Base-by-base conservation (phyloP, 2,329 filamentous ascomycete species). In the Colletotrichum lentis region DNA sequence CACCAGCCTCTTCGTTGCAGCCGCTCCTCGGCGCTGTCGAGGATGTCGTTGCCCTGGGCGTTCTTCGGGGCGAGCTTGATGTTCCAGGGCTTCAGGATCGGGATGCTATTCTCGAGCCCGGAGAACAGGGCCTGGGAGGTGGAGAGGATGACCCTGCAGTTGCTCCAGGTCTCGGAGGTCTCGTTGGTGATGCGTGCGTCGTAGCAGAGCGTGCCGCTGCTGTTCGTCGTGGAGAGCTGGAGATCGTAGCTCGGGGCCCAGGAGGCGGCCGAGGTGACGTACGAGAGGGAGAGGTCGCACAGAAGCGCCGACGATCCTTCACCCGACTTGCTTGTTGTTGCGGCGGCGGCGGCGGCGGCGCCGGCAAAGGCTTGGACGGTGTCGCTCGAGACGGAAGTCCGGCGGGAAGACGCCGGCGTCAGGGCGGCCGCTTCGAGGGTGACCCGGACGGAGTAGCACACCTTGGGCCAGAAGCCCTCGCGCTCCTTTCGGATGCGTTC, bases 191-290 rank as follows among this genome's bases (percentile, higher is more conserved):
- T 83, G 70, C 85, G 83, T 1, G 88, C 88, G 62, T 89, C 86
- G 74, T 91, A 91, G 72, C 83, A 84, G 16, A 91, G 80, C 5
- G 77, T 77, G 1, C 82, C 87, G 0, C 83, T 82, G 56, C 82
- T 83, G 22, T 76, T 80, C 0, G 84, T 82, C 1, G 88, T 88
- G 14, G 82, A 86, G n/a, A 91, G 80, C 59, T 83, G 83, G 46
- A 90, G 76, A 71, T 91, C 87, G 74, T 91, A 91, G 63, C 82
- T 85, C 2, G 88, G 86, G 0, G 79, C 77, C 88, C 88, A 91
- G 69, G 79, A 85, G 0, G 87, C 87, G 1, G 82, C 81, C 8
- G 80, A 79, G 0, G 88, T 88, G 43, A 89, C 83, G 73, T 90
- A 90, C 0, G 84, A 86, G n/a, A 90, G 73, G 3, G 83, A 79